Conservation (phyloP, 129 eudicot genomes). For the Flaveria robusta region DNA sequence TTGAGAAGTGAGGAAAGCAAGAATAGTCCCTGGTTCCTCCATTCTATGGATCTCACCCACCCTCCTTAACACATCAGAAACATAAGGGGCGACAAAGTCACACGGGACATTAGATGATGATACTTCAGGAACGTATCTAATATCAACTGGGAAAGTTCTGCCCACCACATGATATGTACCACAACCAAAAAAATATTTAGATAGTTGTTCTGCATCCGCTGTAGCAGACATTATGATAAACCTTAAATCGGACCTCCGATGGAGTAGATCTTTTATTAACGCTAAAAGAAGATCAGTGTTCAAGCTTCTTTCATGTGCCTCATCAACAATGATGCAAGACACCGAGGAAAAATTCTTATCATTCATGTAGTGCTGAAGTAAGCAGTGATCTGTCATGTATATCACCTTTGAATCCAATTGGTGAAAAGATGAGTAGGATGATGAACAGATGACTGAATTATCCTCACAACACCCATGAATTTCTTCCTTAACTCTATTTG, state of each 20-base stretch:
- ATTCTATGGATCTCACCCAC: conserved; percentile 63
- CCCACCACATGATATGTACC: conserved; percentile 68
- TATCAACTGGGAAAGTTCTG: conserved; percentile 84
- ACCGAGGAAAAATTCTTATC: conserved; percentile 60
- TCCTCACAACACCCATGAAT: conserved; percentile 60
- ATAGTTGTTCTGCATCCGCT: conserved; percentile 78
- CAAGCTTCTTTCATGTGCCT: conserved; percentile 96
- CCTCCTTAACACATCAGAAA: conserved; percentile 53
- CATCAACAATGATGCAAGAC: conserved; percentile 89
- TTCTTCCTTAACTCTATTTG: conserved; percentile 77
- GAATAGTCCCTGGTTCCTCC: conserved; percentile 69
- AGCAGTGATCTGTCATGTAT: conserved; percentile 90
- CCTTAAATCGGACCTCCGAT: conserved; percentile 61
- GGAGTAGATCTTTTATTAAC: conserved; percentile 64
- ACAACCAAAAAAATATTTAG: conserved; percentile 68
- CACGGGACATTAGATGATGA: conserved; percentile 30
- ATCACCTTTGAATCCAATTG: conserved; percentile 48
- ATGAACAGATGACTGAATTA: conserved; percentile 40
- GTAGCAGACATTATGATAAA: conserved; percentile 96
- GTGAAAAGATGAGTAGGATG: conserved; percentile 56
- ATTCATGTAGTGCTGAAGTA: conserved; percentile 80
- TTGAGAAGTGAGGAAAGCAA: conserved; percentile 90
- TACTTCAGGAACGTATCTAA: conserved; percentile 55
- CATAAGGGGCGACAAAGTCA: conserved; percentile 52
- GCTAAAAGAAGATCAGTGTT: conserved; percentile 90